Conservation (phyloP, 1,139 yeast species). For the Lodderomyces jiufengensis region DNA sequence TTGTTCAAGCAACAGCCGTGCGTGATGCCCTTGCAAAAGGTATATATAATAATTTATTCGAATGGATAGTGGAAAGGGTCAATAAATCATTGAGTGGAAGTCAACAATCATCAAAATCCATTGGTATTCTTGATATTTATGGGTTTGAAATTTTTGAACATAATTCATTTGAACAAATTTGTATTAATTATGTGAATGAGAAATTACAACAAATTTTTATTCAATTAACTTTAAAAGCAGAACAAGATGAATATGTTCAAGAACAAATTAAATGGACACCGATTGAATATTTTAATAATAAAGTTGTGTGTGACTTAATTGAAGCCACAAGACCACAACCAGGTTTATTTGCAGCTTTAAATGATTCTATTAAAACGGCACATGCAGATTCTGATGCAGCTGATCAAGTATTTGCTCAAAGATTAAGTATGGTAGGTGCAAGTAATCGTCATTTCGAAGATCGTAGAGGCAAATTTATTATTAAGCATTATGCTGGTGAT, state of each 20-base stretch:
- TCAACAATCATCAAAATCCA: conserved; percentile 51
- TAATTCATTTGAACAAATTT: conserved; percentile 93
- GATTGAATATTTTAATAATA: conserved; percentile 91
- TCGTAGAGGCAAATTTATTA: conserved; percentile 81
- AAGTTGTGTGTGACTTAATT: conserved; percentile 94
- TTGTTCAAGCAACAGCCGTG: conserved; percentile 90
- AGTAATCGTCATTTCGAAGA: conserved; percentile 85
- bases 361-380: conserved; percentile 97
- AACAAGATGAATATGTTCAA: conserved; percentile 94
- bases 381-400: conserved; percentile 98
- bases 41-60: conserved; percentile 85
- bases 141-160: conserved; percentile 98
- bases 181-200: conserved; percentile 96
- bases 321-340: conserved; percentile 91
- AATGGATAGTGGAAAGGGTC: conserved; percentile 96
- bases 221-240: conserved; percentile 91
- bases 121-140: conserved; percentile 95
- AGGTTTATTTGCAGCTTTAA: conserved; percentile 93
- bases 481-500: conserved; percentile 98
- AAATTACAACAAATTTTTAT: conserved; percentile 96
- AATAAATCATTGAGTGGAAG: conserved; percentile 55
- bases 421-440: conserved; percentile 77
- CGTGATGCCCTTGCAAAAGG: conserved; percentile 96
- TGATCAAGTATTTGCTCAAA: conserved; percentile 92
- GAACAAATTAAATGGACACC: conserved; percentile 98